A percentile compares a stretch with the other conserved stretches of the same genome.
Conservation (phyloP, 73 alveolate species). For the Tetrahymena malaccensis region DNA sequence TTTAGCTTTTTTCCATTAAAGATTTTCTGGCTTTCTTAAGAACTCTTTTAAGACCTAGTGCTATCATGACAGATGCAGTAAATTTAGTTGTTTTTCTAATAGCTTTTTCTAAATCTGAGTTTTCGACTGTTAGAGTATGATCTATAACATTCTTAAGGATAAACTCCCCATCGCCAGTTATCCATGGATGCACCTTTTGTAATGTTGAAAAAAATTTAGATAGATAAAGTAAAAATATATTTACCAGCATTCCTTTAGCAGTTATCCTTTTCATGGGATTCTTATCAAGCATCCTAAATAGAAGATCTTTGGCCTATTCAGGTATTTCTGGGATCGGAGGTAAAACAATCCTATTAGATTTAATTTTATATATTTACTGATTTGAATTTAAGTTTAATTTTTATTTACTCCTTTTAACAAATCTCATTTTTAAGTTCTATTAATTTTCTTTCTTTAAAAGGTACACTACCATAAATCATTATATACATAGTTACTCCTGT, state of each 20-base stretch:
- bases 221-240: not conserved
- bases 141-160: not conserved
- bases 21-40: not conserved
- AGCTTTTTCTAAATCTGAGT: not conserved
- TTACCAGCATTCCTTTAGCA: not conserved
- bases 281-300: not conserved
- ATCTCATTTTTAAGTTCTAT: conserved; percentile 3
- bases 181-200: not conserved
- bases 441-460: conserved; percentile 10
- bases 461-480: conserved; percentile 15
- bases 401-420: not conserved
- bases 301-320: not conserved
- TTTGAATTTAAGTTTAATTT: not conserved
- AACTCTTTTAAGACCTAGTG: not conserved
- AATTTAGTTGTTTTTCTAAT: not conserved
- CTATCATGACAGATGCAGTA: not conserved
- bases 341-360: not conserved
- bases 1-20: not conserved
- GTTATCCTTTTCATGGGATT: not conserved
- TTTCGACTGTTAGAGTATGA: not conserved
- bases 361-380: not conserved
- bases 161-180: not conserved
- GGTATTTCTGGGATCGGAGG: not conserved
- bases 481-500: conserved; percentile 42
- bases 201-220: not conserved